Conservation (phyloP, 805 yeast genomes). For the Yarrowia deformans region DNA sequence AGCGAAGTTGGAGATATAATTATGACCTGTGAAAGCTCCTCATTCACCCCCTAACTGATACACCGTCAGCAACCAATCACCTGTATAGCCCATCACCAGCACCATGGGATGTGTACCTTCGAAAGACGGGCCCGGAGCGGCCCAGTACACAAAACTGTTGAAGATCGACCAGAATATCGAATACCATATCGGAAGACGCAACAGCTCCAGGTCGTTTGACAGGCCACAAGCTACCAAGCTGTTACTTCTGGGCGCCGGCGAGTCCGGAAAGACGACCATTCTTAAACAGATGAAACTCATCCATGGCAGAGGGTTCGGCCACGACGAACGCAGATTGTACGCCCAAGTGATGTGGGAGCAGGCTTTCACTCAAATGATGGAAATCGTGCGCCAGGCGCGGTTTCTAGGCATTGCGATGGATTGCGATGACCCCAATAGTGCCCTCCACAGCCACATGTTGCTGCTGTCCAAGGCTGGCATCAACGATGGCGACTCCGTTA, state of each 20-base stretch:
- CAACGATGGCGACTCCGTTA: neutral
- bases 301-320: slow-evolving; percentile 85
- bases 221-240: neutral
- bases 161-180: slow-evolving; percentile 28
- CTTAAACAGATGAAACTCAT: slow-evolving; percentile 84
- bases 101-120: slow-evolving; percentile 34
- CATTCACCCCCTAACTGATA: no score
- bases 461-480: neutral
- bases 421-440: slow-evolving; percentile 57
- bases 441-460: neutral
- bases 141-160: neutral
- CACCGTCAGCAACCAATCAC: no score
- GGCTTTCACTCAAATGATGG: slow-evolving; percentile 82
- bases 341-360: slow-evolving; percentile 93
- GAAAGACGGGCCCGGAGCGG: neutral
- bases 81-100: neutral
- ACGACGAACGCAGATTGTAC: slow-evolving; percentile 80
- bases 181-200: neutral
- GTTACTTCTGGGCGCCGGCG: slow-evolving; percentile 90
- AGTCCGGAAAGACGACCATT: slow-evolving; percentile 92
- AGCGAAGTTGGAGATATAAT: neutral
- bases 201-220: slow-evolving; percentile 10
- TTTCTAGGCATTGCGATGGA: slow-evolving; percentile 67
- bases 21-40: neutral
- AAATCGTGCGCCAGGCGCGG: slow-evolving; percentile 76